Conservation (phyloP, 140 eudicot species). For the Anethum foeniculum region DNA sequence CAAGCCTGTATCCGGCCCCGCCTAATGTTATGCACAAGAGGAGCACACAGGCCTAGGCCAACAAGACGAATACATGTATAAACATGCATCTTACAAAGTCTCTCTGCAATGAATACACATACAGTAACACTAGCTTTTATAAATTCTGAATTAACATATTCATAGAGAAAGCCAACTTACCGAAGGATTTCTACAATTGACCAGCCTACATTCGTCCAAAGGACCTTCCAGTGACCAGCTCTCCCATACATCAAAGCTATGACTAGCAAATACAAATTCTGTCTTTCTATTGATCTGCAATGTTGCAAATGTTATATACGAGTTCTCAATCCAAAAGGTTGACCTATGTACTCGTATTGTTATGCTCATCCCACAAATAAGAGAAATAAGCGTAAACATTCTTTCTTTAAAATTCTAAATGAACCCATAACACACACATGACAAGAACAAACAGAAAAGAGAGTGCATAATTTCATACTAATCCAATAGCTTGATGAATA, state of each 20-base stretch:
- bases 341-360: background rate
- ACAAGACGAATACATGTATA: background rate
- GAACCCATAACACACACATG: background rate
- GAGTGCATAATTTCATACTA: background rate
- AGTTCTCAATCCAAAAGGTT: background rate
- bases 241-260: slow-evolving; percentile 98
- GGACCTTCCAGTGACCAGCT: slow-evolving; percentile 96
- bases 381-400: background rate
- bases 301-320: background rate
- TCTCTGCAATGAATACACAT: background rate
- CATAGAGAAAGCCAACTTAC: slow-evolving; percentile 35
- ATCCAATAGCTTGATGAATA: background rate
- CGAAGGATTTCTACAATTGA: slow-evolving; percentile 83
- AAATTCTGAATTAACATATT: background rate
- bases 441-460: background rate
- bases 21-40: background rate
- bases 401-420: background rate
- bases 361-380: background rate
- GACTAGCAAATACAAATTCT: slow-evolving; percentile 98
- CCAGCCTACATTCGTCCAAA: slow-evolving; percentile 84
- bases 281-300: slow-evolving; percentile 93
- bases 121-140: background rate
- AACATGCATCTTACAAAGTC: background rate
- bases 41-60: background rate
- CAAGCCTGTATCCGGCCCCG: background rate